Percentiles rank a stretch among this genome's conserved stretches.
phyloP scores from a whole-genome alignment of 1,139 yeast species.

The Kodamaea sp. region DNA sequence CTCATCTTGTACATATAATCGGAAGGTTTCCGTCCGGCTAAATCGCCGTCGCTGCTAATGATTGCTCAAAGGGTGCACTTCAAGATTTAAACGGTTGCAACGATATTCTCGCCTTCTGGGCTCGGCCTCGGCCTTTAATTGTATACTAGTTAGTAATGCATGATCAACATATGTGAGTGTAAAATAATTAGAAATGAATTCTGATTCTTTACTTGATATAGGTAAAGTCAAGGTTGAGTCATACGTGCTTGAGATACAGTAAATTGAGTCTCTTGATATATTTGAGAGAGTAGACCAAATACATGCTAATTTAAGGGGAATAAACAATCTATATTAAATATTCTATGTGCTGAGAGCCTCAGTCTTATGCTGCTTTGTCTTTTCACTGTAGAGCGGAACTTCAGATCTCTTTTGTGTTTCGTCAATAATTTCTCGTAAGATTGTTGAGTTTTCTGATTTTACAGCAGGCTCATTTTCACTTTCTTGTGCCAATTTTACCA shows the following conservation, averaged over 20 bases:
- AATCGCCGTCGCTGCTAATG: neutral
- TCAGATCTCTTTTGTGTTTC: constrained; percentile 6
- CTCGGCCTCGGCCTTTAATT: neutral
- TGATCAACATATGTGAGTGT: too few species aligned
- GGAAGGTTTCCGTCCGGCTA: constrained; percentile 3
- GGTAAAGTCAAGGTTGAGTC: too few species aligned
- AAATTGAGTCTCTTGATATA: too few species aligned
- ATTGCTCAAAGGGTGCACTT: neutral
- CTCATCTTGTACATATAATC: neutral
- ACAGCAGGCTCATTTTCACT: neutral
- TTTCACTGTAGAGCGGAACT: constrained; percentile 6
- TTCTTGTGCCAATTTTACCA: constrained; percentile 5
- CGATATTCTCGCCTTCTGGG: neutral
- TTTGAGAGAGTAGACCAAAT: too few species aligned
- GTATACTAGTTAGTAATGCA: neutral
- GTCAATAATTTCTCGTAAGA: too few species aligned
- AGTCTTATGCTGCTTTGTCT: constrained; percentile 5
- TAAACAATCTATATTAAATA: too few species aligned
- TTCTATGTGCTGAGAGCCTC: constrained; percentile 3
- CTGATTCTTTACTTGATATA: too few species aligned
- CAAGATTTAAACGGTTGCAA: neutral
- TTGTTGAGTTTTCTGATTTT: neutral
- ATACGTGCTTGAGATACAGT: too few species aligned
- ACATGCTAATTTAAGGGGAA: too few species aligned
- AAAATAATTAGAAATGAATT: too few species aligned